These are phyloP conservation scores for Cryomyces antarcticus DNA, from an alignment of 495 filamentous ascomycete genomes.

Conservation along the genomic window DNA sequence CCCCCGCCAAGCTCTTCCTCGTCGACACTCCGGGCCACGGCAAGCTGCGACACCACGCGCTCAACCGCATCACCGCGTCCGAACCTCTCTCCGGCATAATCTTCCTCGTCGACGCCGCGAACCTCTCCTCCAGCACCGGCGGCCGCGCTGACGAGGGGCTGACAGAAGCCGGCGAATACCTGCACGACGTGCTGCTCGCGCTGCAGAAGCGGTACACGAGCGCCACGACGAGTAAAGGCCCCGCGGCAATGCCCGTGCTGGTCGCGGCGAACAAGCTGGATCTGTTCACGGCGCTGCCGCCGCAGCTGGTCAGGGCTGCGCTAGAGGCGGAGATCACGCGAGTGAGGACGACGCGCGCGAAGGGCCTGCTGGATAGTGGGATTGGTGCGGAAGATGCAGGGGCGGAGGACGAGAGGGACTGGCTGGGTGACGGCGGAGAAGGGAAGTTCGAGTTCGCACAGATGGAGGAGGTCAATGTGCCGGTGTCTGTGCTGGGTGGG, in stretches of 20 bases:
- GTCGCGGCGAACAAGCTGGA: slow-evolving; percentile 90
- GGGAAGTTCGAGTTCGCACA: slow-evolving; percentile 59
- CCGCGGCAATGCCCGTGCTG: slow-evolving; percentile 47
- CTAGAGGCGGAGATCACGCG: slow-evolving; percentile 69
- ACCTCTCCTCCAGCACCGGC: slow-evolving; percentile 32
- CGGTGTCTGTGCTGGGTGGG: slow-evolving; percentile 60
- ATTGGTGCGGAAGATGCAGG: slow-evolving; percentile 34
- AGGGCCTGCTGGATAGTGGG: slow-evolving; percentile 61
- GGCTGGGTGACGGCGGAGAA: slow-evolving; percentile 60
- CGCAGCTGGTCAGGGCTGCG: slow-evolving; percentile 48
- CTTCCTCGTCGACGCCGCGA: slow-evolving; percentile 72
- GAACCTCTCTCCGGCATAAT: slow-evolving; percentile 50
- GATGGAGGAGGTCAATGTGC: slow-evolving; percentile 64
- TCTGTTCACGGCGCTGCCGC: slow-evolving; percentile 79
- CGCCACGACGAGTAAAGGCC: slow-evolving; percentile 34
- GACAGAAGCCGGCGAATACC: slow-evolving; percentile 49
- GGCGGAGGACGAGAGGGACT: slow-evolving; percentile 46
- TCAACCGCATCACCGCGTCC: slow-evolving; percentile 17
- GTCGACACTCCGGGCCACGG: slow-evolving; percentile 88
- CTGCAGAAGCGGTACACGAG: slow-evolving; percentile 55
- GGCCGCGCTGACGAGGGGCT: slow-evolving; percentile 22
- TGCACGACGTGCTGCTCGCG: slow-evolving; percentile 65
- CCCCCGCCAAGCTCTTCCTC: slow-evolving; percentile 52
- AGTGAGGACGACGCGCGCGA: slow-evolving; percentile 55
- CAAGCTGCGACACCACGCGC: slow-evolving; percentile 48